Conservation (phyloP, 257 asterid species). For the Marsdenia floribunda region DNA sequence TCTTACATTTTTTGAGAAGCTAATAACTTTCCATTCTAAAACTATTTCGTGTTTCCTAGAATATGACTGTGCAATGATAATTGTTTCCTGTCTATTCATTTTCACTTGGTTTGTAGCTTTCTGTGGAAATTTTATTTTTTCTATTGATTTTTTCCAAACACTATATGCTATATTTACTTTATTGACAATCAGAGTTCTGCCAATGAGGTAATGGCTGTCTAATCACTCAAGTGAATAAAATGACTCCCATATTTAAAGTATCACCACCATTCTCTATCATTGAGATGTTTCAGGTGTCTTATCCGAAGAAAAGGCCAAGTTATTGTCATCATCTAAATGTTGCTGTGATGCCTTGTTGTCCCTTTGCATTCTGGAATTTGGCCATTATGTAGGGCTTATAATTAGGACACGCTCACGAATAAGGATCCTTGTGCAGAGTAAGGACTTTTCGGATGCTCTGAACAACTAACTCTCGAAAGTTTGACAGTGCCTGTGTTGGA, state of each 20-base stretch:
- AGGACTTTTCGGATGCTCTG: background rate
- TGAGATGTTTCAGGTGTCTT: background rate
- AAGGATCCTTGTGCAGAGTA: background rate
- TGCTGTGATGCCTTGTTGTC: background rate
- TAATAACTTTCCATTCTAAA: background rate
- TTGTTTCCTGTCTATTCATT: background rate
- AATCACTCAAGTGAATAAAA: background rate
- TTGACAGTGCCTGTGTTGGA: background rate
- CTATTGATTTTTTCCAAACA: background rate
- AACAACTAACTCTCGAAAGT: background rate
- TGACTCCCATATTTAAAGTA: background rate
- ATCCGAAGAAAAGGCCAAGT: background rate
- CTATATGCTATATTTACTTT: background rate
- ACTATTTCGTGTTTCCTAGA: background rate
- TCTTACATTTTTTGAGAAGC: background rate
- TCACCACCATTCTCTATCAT: background rate
- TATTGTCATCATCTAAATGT: background rate
- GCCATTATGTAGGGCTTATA: background rate
- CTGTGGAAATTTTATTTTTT: background rate
- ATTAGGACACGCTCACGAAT: background rate
- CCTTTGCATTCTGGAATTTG: slow-evolving; percentile 1
- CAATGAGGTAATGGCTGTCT: background rate
- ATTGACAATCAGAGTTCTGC: background rate
- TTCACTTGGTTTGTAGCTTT: background rate
- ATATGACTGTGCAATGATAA: background rate